Base-by-base conservation (phyloP, 768 basidiomycete genomes). In the Lactarius deliciosus region DNA sequence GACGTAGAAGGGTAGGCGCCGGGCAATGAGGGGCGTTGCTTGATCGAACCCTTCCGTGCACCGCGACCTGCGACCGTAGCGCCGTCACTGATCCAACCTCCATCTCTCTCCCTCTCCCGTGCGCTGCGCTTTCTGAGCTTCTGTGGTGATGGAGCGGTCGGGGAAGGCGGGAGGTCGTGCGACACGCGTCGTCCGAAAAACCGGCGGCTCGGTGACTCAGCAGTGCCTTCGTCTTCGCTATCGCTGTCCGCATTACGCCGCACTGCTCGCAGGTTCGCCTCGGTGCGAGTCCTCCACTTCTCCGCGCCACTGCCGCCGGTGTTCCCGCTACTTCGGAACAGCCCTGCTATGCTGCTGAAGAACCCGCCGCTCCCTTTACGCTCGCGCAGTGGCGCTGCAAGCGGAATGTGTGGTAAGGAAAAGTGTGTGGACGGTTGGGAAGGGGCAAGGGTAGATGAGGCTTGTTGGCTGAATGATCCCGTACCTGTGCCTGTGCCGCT, bases 201-300 rank as follows among this genome's bases (percentile, higher is more conserved):
- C n/a, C 63, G 56, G 41, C 64, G 60, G 15, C 13, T 61, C 11
- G 63, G 55, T 15, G 63, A 40, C 32, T 66, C 70, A 9, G 61
- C 32, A 25, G 1, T 22, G 5, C 41, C 70, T 30, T 75, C 77
- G 11, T 73, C 71, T 61, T 75, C 76, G 34, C 66, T 61, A 22
- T 73, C 74, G 50, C 72, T 75, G 56, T 74, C 74, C 25, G 68
- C 73, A 1, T 70, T 70, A 43, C 66, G 66, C 32, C 71, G 71
- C 18, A 60, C 68, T 2, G 61, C 57, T 38, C 72, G 60, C 13
- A 80, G 61, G 69, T 80, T 77, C 58, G 66, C 70, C 69, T 77
- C 78, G 7, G 78, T 81, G 15, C 79, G 74, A 55, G 77, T 79
- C 28, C 74, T 73, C 79, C 79, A 81, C 32, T 73, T 65, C 1